Percentiles rank a stretch among this genome's conserved stretches.
These are phyloP conservation scores for Penicillium goetzii DNA, from an alignment of 495 filamentous ascomycete species.

Conservation along the genomic window DNA sequence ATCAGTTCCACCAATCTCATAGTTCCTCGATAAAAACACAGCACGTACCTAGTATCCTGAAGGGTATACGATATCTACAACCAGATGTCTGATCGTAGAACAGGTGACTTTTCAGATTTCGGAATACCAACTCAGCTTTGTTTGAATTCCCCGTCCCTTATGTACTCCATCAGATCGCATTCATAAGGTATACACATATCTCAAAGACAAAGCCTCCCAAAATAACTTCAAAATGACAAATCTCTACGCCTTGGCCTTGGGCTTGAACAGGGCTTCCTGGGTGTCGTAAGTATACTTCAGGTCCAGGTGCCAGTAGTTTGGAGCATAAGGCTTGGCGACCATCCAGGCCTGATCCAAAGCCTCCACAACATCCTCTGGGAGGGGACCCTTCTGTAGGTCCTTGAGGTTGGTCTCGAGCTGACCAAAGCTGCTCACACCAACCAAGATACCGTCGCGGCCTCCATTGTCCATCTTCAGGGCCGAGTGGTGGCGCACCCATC, in stretches of 20 bases:
- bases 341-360: conserved; percentile 76
- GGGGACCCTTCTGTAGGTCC: conserved; percentile 81
- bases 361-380: conserved; percentile 82
- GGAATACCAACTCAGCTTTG: neutral
- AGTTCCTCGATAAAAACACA: neutral
- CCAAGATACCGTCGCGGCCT: conserved; percentile 75
- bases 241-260: conserved; percentile 25
- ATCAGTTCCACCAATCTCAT: neutral
- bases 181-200: neutral
- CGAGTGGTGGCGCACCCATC: conserved; percentile 83
- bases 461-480: conserved; percentile 73
- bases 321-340: conserved; percentile 65
- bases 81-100: neutral
- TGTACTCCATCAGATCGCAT: neutral
- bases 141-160: neutral
- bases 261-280: conserved; percentile 63
- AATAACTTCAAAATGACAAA: neutral
- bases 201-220: neutral
- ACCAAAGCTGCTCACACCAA: conserved; percentile 74
- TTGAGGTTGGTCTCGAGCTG: conserved; percentile 78
- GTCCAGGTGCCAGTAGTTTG: conserved; percentile 77
- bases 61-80: neutral
- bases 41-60: neutral
- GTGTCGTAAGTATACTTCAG: conserved; percentile 79
- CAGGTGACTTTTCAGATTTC: neutral